These are phyloP conservation scores for Fusarium heterosporum DNA, from an alignment of 2,329 filamentous ascomycete genomes.

Conservation along the genomic window DNA sequence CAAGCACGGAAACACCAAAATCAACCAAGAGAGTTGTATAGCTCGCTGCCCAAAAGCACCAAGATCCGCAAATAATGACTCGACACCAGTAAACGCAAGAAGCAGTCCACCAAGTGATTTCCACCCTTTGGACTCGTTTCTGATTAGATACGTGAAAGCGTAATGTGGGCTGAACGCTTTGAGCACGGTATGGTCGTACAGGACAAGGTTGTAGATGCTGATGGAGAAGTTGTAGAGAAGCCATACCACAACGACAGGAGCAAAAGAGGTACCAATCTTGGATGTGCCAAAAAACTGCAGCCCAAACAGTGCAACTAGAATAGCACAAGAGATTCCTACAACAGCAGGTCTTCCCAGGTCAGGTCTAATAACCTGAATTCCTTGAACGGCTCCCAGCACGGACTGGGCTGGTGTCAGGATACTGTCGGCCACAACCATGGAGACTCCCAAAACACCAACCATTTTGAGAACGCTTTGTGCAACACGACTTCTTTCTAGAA, in stretches of 20 bases:
- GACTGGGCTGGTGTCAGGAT: slow-evolving; percentile 77
- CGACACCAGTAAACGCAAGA: slow-evolving; percentile 81
- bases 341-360: slow-evolving; percentile 68
- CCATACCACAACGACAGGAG: slow-evolving; percentile 76
- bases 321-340: slow-evolving; percentile 72
- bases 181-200: slow-evolving; percentile 65
- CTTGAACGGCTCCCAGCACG: slow-evolving; percentile 76
- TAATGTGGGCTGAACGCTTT: slow-evolving; percentile 69
- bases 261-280: slow-evolving; percentile 70
- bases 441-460: slow-evolving; percentile 73
- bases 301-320: slow-evolving; percentile 71
- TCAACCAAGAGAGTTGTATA: slow-evolving; percentile 79
- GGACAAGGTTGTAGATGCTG: slow-evolving; percentile 71
- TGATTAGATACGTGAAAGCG: slow-evolving; percentile 69
- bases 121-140: slow-evolving; percentile 72
- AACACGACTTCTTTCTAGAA: slow-evolving; percentile 67
- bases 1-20: slow-evolving; percentile 74
- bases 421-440: slow-evolving; percentile 75
- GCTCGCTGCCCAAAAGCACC: slow-evolving; percentile 78
- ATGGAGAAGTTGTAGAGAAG: slow-evolving; percentile 71
- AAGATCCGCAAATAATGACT: slow-evolving; percentile 81
- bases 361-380: slow-evolving; percentile 67
- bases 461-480: slow-evolving; percentile 67
- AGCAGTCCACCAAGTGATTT: slow-evolving; percentile 76
- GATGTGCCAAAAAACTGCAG: slow-evolving; percentile 74